Base-by-base conservation (phyloP, 345 rosid genomes). In the Camelina laxa region DNA sequence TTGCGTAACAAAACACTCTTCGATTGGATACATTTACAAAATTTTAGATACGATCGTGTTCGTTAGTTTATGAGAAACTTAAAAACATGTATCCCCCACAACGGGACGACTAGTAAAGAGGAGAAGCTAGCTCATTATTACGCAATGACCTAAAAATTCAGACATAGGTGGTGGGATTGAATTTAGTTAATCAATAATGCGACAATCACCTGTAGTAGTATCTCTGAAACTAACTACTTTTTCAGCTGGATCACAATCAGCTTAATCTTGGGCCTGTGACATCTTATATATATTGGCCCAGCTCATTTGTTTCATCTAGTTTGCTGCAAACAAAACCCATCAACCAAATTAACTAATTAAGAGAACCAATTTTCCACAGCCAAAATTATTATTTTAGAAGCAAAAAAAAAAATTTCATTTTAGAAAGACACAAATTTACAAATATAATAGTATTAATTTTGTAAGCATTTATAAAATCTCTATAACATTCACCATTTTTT, bases 1-100 rank as follows among this genome's bases (percentile, higher is more conserved):
- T 41, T 14, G 30, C 35, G 33, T 62, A 41, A 10, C n/a, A 51
- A 51, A 51, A 27, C 69, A 31, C 76, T 39, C n/a, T n/a, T n/a
- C n/a, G n/a, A 13, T 39, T 24, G 12, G 51, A 53, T 53, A 9
- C 69, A 41, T 53, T 20, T 17, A 35, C 15, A 9, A 70, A 31
- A 17, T 4, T 47, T 14, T 3, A 21, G 33, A 48, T 17, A 72
- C 41, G 51, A 38, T 42, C 16, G 30, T 54, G 21, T 42, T 54
- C 21, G 70, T 64, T 30, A 30, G 47, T 51, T 62, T 17, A 62
- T 51, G 20, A 24, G 5, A 51, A 27, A 30, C 42, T 10, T 12
- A 6, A 13, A 58, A 30, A 30, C 14, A 69, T 45, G 74, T 35
- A 45, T 12, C 12, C 42, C 36, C 60, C 51, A 62, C 53, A 62